Base-by-base conservation (phyloP, 768 basidiomycete species). In the Lenzites betulinus region DNA sequence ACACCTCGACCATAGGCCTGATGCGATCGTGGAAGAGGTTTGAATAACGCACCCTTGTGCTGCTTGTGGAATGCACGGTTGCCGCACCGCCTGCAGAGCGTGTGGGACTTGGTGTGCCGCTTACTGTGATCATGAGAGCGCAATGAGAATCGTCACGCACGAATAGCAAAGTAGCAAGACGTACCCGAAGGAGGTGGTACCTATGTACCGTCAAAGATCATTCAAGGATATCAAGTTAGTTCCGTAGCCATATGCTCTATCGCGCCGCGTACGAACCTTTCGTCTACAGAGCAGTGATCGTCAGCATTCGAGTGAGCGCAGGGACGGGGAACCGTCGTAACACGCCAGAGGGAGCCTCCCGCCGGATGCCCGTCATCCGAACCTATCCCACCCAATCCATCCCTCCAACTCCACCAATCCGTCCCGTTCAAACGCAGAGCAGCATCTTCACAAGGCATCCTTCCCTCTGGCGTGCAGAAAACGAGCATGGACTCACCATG, bases 61-160 rank as follows among this genome's bases (percentile, higher is more conserved):
- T 99, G 96, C 78, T 87, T 90, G 87, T 98, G 97, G 84, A 98
- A 96, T 36, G 94, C 86, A 61, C 96, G 88, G 78, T 89, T 85
- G 66, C 95, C 94, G 79, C 97, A 99, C 70, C 97, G 92, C 75
- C 95, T 85, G 86, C 97, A 99, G 70, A 98, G 88, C 58, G 93
- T 95, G 84, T 96, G 94, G 66, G 92, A 87, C 82, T 96, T 97
- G 68, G 92, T 91, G 86, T 95, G 95, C 75, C 93, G 84, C 83
- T 95, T 95, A 92, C 94, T 93, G 75, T 65, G 30, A 48, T 57
- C 5, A 12, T 15, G 52, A 52, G 48, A 52, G 11, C 58, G 57
- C 35, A 36, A 46, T 61, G 22, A 44, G 50, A 44, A 51, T 39
- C 30, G 25, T 22, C 8, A 59, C 49, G 8, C 13, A 42, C 18